Evolutionary conservation across 176 grass and related monocot species (phyloP).

Genomic region (Oryza meyeriana): DNA sequence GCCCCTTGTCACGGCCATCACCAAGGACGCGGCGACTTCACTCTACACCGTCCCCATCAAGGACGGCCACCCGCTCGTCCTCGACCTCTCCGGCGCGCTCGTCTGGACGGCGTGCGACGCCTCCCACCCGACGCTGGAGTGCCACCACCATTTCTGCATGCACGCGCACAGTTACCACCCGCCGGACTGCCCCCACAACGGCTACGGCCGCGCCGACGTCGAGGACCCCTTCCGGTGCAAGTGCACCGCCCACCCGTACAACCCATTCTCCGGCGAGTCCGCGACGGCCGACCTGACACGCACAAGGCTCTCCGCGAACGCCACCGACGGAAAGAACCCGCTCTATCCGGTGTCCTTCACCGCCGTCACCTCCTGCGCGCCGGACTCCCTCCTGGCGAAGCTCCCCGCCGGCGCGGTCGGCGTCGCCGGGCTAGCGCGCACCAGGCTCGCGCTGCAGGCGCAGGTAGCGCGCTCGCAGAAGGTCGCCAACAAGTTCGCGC

Average conservation of each 20-base stretch:
- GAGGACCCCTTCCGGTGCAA: slow-evolving; percentile 24
- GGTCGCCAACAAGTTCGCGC: slow-evolving; percentile 44
- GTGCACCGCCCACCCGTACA: slow-evolving; percentile 46
- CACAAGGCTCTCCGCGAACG: slow-evolving; percentile 24
- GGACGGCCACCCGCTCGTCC: slow-evolving; percentile 21
- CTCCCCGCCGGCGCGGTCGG: slow-evolving; percentile 42
- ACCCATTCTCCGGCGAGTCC: slow-evolving; percentile 36
- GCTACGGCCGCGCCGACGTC: slow-evolving; percentile 22
- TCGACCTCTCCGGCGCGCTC: slow-evolving; percentile 55
- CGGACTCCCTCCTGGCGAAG: not conserved
- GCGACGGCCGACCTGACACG: slow-evolving; percentile 25
- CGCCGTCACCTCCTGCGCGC: slow-evolving; percentile 47
- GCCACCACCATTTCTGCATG: slow-evolving; percentile 33
- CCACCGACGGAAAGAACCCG: slow-evolving; percentile 65
- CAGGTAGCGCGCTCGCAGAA: slow-evolving; percentile 41
- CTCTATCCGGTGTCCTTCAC: not conserved
- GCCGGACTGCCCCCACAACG: slow-evolving; percentile 25
- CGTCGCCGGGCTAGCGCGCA: slow-evolving; percentile 52
- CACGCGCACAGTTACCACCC: slow-evolving; percentile 48
- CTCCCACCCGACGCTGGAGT: slow-evolving; percentile 16
- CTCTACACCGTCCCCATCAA: slow-evolving; percentile 35
- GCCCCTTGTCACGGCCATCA: slow-evolving; percentile 29
- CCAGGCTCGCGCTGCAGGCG: slow-evolving; percentile 31
- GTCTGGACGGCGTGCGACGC: slow-evolving; percentile 41
- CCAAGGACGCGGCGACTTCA: slow-evolving; percentile 34